Conservation (phyloP, 1,139 yeast genomes). For the Taphrina populina region DNA sequence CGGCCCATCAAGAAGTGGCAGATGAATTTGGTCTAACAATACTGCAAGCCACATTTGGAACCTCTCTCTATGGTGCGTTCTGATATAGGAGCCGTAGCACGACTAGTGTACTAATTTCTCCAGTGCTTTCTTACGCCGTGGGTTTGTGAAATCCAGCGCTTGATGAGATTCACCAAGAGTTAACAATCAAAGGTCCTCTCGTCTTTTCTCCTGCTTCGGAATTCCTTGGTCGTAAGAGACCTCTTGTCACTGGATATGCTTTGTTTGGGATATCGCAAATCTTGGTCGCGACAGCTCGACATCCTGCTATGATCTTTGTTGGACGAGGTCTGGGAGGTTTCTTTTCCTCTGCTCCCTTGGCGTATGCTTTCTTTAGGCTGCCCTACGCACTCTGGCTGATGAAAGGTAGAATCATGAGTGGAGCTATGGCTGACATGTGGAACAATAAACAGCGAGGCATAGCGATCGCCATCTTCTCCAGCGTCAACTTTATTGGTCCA, state of each 20-base stretch:
- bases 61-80: conserved; percentile 13
- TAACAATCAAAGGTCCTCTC: conserved; percentile 78
- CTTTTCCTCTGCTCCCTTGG: conserved; percentile 76
- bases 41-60: conserved; percentile 7
- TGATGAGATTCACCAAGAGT: too few relatives aligned
- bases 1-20: conserved; percentile 21
- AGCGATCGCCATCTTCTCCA: conserved; percentile 50
- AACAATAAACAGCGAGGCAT: conserved; percentile 64
- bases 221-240: conserved; percentile 62
- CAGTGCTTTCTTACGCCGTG: conserved; percentile 6
- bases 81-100: neutral
- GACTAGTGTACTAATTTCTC: neutral
- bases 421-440: conserved; percentile 74
- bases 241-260: conserved; percentile 15
- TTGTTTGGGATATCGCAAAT: conserved; percentile 53
- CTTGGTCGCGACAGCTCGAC: conserved; percentile 70
- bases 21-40: conserved; percentile 8
- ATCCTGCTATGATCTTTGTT: conserved; percentile 67
- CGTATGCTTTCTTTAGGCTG: conserved; percentile 50
- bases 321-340: conserved; percentile 74
- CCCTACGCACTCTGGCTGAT: conserved; percentile 56
- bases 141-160: neutral
- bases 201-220: conserved; percentile 79
- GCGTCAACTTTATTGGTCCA: conserved; percentile 64
- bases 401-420: conserved; percentile 52